phyloP scores from a whole-genome alignment of 306 rosid genomes.

The Hippophae tibetana region DNA sequence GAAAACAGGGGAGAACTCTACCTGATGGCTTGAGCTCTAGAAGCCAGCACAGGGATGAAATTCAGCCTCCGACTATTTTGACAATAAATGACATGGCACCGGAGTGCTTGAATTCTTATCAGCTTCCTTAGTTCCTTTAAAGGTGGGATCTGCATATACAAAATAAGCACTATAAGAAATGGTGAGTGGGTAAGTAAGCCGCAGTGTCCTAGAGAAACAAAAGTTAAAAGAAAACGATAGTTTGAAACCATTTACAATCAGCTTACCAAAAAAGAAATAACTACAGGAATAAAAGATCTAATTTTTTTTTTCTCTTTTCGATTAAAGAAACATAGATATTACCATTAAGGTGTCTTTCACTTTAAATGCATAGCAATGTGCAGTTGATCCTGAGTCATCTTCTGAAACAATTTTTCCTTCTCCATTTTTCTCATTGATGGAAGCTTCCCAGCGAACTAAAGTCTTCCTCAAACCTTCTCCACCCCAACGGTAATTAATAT shows the following conservation, averaged over 20 bases:
- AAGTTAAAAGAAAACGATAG: no score
- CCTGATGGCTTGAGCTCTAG: conserved; percentile 77
- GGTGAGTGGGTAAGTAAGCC: neutral
- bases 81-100: conserved; percentile 62
- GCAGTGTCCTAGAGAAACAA: no score
- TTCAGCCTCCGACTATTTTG: conserved; percentile 54
- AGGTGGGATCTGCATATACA: conserved; percentile 31
- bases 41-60: conserved; percentile 59
- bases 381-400: conserved; percentile 38
- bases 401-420: conserved; percentile 36
- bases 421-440: no score
- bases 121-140: conserved; percentile 51
- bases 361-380: conserved; percentile 54
- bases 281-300: no score
- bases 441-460: no score
- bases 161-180: conserved; percentile 10
- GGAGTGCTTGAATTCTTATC: conserved; percentile 73
- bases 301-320: conserved; percentile 1
- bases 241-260: no score
- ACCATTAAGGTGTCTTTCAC: conserved; percentile 44
- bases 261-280: no score
- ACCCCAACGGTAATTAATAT: conserved; percentile 62
- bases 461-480: conserved; percentile 49
- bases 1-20: conserved; percentile 12
- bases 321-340: conserved; percentile 13